phyloP scores from a whole-genome alignment of 1,139 yeast species.

The Candida sp. region DNA sequence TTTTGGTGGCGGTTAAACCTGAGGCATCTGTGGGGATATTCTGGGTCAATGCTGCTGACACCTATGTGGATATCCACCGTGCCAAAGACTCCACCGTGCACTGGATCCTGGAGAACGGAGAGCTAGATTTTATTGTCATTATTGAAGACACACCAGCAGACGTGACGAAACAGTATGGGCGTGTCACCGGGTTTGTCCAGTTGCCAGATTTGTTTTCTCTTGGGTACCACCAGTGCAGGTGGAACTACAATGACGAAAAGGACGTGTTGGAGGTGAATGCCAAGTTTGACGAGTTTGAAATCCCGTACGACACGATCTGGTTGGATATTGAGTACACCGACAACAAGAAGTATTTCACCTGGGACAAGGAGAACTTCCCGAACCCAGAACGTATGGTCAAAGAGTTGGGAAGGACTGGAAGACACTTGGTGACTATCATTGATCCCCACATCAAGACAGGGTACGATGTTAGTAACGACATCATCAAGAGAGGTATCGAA shows the following conservation, averaged over 20 bases:
- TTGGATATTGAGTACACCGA: slow-evolving; percentile 93
- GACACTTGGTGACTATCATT: slow-evolving; percentile 83
- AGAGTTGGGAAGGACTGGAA: slow-evolving; percentile 68
- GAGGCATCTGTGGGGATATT: slow-evolving; percentile 74
- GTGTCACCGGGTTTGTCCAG: slow-evolving; percentile 72
- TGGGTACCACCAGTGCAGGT: slow-evolving; percentile 96
- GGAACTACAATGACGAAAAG: slow-evolving; percentile 92
- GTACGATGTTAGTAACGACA: slow-evolving; percentile 63
- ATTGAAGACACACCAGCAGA: slow-evolving; percentile 65
- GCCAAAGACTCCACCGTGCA: slow-evolving; percentile 54
- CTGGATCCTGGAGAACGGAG: slow-evolving; percentile 95
- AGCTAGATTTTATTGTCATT: slow-evolving; percentile 75
- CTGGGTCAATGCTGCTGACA: slow-evolving; percentile 95
- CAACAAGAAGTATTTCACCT: slow-evolving; percentile 85
- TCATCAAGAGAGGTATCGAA: slow-evolving; percentile 40
- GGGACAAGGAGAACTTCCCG: slow-evolving; percentile 81
- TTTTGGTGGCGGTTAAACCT: slow-evolving; percentile 71
- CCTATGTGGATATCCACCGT: slow-evolving; percentile 77
- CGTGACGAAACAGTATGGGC: slow-evolving; percentile 66
- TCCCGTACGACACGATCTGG: slow-evolving; percentile 96
- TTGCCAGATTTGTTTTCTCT: slow-evolving; percentile 84
- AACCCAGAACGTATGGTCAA: slow-evolving; percentile 70
- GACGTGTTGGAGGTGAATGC: slow-evolving; percentile 77
- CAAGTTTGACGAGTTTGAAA: slow-evolving; percentile 70
- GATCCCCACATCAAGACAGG: slow-evolving; percentile 90